These are phyloP conservation scores for Fusarium graminum DNA, from an alignment of 2,329 filamentous ascomycete species.

Conservation along the genomic window DNA sequence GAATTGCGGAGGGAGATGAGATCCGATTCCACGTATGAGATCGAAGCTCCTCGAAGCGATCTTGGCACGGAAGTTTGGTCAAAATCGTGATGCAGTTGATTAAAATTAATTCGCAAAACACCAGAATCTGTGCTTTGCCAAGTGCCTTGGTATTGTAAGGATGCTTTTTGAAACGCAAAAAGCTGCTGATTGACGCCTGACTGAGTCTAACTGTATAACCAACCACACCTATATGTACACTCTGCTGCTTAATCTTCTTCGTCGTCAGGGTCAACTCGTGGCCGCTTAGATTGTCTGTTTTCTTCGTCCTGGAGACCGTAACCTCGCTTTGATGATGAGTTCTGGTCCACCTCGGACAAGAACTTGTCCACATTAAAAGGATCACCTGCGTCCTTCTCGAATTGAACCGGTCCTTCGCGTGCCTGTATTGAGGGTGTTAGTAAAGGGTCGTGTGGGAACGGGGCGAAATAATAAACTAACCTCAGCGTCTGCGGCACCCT, in stretches of 20 bases:
- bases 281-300: slow-evolving; percentile 75
- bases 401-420: slow-evolving; percentile 92
- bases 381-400: slow-evolving; percentile 88
- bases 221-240: slow-evolving; percentile 27
- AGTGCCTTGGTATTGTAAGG: slow-evolving; percentile 23
- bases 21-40: slow-evolving; percentile 44
- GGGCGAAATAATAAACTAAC: slow-evolving; percentile 58
- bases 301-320: slow-evolving; percentile 80
- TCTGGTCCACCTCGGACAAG: slow-evolving; percentile 81
- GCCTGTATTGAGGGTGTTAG: slow-evolving; percentile 63
- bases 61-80: slow-evolving; percentile 6
- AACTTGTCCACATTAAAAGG: slow-evolving; percentile 97
- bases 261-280: slow-evolving; percentile 77
- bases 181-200: slow-evolving; percentile 42
- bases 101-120: slow-evolving; percentile 13
- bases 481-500: slow-evolving; percentile 86
- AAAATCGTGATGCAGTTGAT: slow-evolving; percentile 3
- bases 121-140: slow-evolving; percentile 4
- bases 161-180: slow-evolving; percentile 17
- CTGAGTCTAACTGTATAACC: slow-evolving; percentile 44
- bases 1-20: slow-evolving; percentile 31
- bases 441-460: slow-evolving; percentile 2
- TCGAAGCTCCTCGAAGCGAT: slow-evolving; percentile 7
- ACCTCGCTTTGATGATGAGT: slow-evolving; percentile 75
- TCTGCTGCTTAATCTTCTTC: slow-evolving; percentile 46